Conservation (phyloP, 2,329 filamentous ascomycete species). For the Nigrograna mackinnonii region DNA sequence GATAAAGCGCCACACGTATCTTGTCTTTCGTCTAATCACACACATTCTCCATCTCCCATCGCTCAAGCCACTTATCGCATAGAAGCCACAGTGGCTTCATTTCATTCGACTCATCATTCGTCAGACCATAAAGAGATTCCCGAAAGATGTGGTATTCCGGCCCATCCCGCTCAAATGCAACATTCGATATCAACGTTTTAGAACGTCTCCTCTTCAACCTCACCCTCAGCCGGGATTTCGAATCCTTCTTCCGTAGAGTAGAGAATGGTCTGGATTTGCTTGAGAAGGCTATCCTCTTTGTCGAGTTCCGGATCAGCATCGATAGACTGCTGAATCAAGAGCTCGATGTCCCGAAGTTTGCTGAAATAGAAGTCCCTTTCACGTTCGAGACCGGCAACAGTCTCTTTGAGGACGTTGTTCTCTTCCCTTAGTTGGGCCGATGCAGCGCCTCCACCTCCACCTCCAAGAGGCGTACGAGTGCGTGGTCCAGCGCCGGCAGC, state of each 20-base stretch:
- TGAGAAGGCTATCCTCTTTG: constrained; percentile 90
- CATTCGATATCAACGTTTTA: constrained; percentile 15
- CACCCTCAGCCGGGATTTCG: constrained; percentile 82
- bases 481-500: constrained; percentile 44
- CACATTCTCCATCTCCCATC: constrained; percentile 3
- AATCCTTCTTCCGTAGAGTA: constrained; percentile 90
- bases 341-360: constrained; percentile 95
- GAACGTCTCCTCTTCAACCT: constrained; percentile 68
- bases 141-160: constrained; percentile 35
- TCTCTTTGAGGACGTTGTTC: constrained; percentile 89
- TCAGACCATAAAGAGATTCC: constrained; percentile 7
- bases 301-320: constrained; percentile 92
- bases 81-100: neutral
- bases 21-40: too few species aligned
- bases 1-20: too few species aligned
- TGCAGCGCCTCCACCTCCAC: constrained; percentile 56
- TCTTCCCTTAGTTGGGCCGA: constrained; percentile 79
- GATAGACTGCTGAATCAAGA: constrained; percentile 89
- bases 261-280: constrained; percentile 93
- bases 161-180: constrained; percentile 36
- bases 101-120: constrained; percentile 9
- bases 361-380: constrained; percentile 99
- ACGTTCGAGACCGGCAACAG: constrained; percentile 89
- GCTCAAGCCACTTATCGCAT: constrained; percentile 3
- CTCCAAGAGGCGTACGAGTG: constrained; percentile 43